Evolutionary conservation across 2,329 filamentous ascomycete genomes (phyloP).

Genomic region (Teratosphaeria epicoccoides): DNA sequence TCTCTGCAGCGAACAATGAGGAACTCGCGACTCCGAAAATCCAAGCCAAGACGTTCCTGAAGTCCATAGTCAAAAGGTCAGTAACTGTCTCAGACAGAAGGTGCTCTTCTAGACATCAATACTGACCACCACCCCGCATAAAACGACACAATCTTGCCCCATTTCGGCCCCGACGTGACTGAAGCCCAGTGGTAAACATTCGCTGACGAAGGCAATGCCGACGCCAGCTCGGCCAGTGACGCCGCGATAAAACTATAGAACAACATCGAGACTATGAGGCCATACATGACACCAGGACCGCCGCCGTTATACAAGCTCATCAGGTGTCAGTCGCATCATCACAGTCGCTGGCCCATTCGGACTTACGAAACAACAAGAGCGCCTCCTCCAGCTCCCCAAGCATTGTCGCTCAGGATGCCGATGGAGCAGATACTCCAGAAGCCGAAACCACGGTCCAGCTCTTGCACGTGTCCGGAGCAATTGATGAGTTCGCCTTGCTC

Average conservation of each 20-base stretch:
- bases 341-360: conserved; percentile 11
- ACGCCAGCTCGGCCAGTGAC: conserved; percentile 41
- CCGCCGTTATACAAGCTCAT: conserved; percentile 36
- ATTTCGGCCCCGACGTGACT: conserved; percentile 37
- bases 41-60: conserved; percentile 44
- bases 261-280: conserved; percentile 38
- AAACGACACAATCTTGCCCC: conserved; percentile 38
- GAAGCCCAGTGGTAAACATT: conserved; percentile 45
- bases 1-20: conserved; percentile 35
- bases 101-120: too few species aligned
- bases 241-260: conserved; percentile 43
- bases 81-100: too few species aligned
- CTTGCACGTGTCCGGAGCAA: conserved; percentile 42
- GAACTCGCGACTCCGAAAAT: conserved; percentile 36
- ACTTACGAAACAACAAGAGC: conserved; percentile 15
- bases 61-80: conserved; percentile 1
- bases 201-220: conserved; percentile 25
- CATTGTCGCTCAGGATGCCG: conserved; percentile 28
- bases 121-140: conserved; percentile 31
- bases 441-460: conserved; percentile 41
- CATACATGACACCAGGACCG: conserved; percentile 36
- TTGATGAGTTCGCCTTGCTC: conserved; percentile 31
- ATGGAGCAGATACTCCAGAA: conserved; percentile 37
- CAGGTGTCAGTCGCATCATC: neutral
- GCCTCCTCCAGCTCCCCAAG: conserved; percentile 19